Conservation (phyloP, 2,329 filamentous ascomycete genomes). For the Penicillium sp. region DNA sequence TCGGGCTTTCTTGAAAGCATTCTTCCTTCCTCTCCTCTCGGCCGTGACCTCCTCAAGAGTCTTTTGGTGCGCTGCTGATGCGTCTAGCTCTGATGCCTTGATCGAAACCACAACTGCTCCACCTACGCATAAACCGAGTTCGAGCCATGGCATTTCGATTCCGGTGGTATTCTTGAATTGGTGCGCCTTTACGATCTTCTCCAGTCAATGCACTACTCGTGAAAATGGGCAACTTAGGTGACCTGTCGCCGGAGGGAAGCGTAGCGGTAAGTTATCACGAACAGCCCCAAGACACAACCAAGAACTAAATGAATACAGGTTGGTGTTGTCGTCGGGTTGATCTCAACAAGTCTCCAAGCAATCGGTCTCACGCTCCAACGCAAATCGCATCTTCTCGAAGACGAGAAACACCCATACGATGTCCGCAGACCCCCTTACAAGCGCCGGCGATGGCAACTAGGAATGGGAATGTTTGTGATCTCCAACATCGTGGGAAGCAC, state of each 20-base stretch:
- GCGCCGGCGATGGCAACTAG: slow-evolving; percentile 85
- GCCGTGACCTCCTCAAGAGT: background rate
- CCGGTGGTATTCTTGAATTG: slow-evolving; percentile 18
- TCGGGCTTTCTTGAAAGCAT: background rate
- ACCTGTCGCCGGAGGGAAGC: slow-evolving; percentile 75
- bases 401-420: slow-evolving; percentile 82
- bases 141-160: slow-evolving; percentile 20
- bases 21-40: background rate
- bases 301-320: slow-evolving; percentile 58
- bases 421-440: slow-evolving; percentile 83
- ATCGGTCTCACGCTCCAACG: slow-evolving; percentile 93
- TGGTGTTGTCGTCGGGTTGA: slow-evolving; percentile 86
- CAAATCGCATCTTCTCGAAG: slow-evolving; percentile 97
- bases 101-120: background rate
- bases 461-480: slow-evolving; percentile 95
- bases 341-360: slow-evolving; percentile 94
- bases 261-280: slow-evolving; percentile 64
- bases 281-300: background rate
- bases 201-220: slow-evolving; percentile 40
- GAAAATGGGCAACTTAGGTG: slow-evolving; percentile 71
- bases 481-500: slow-evolving; percentile 93
- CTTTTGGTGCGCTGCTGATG: background rate
- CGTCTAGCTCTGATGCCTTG: background rate
- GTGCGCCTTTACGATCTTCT: slow-evolving; percentile 45
- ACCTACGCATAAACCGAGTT: background rate